Evolutionary conservation across 164 flowering plant genomes (phyloP).

Genomic region (Vitis riparia): DNA sequence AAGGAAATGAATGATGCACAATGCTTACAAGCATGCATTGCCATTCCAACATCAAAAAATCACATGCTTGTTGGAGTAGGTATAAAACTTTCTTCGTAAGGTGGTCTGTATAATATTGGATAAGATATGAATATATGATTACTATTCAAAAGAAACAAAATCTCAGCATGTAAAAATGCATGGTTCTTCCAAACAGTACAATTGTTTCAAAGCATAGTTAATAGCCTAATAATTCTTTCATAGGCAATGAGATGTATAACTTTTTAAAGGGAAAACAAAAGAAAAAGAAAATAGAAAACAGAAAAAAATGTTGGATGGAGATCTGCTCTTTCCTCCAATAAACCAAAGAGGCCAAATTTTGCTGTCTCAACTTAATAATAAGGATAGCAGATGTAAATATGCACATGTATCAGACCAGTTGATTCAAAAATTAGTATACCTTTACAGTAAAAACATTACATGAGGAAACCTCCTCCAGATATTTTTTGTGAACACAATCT

Average conservation of each 20-base stretch:
- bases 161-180: no score
- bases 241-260: no score
- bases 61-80: neutral
- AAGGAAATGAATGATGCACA: no score
- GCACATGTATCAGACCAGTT: neutral
- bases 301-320: no score
- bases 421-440: slow-evolving; percentile 38
- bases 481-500: slow-evolving; percentile 74
- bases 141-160: no score
- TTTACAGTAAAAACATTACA: slow-evolving; percentile 89
- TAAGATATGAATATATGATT: no score
- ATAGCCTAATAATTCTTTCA: neutral
- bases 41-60: neutral
- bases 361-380: neutral
- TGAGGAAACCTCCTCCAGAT: slow-evolving; percentile 88
- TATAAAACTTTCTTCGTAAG: no score
- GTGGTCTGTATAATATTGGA: neutral
- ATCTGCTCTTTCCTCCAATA: no score
- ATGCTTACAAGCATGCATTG: neutral
- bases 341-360: no score
- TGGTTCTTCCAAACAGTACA: neutral
- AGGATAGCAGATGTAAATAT: neutral
- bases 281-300: no score
- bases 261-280: neutral
- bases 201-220: neutral